These are phyloP conservation scores for Asterella californica DNA, from an alignment of 225 moss, liverwort and hornwort genomes.

Conservation along the genomic window DNA sequence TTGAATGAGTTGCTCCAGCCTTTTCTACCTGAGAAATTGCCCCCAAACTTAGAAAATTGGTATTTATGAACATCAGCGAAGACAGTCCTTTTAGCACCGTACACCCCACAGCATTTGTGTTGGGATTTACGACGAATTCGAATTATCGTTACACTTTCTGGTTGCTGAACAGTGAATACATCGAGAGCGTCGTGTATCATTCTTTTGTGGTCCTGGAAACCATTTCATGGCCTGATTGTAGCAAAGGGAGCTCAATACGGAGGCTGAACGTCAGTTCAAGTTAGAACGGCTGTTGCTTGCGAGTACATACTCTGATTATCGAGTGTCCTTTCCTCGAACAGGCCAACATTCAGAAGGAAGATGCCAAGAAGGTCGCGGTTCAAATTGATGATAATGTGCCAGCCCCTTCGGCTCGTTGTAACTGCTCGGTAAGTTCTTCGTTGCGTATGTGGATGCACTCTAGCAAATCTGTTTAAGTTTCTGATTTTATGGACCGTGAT, in stretches of 20 bases:
- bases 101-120: no score
- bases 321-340: slow-evolving; percentile 24
- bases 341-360: slow-evolving; percentile 81
- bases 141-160: no score
- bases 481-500: neutral
- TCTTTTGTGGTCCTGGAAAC: neutral
- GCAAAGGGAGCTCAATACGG: neutral
- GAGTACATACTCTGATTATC: neutral
- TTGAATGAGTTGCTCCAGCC: neutral
- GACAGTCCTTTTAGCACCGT: no score
- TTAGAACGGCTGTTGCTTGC: neutral
- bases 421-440: slow-evolving; percentile 52
- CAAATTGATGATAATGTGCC: slow-evolving; percentile 81
- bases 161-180: neutral
- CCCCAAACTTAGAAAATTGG: neutral
- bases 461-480: neutral
- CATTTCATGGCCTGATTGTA: neutral
- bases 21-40: neutral
- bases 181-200: neutral
- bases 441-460: neutral
- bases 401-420: slow-evolving; percentile 80
- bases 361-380: slow-evolving; percentile 78
- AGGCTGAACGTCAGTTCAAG: neutral
- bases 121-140: no score
- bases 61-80: no score